phyloP scores from a whole-genome alignment of 2,329 filamentous ascomycete species.

The Fusarium armeniacum region DNA sequence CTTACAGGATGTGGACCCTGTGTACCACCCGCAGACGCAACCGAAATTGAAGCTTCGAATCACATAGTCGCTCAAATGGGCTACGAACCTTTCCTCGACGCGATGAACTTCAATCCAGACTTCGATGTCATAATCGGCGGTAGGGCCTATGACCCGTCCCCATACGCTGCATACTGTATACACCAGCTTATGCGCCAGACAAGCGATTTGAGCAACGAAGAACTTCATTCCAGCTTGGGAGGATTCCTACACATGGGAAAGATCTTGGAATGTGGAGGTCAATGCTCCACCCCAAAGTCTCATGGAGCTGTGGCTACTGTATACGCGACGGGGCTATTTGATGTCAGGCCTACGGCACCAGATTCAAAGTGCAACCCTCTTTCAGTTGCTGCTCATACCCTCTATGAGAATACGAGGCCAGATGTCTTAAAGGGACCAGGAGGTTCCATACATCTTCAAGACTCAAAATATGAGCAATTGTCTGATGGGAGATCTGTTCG shows the following conservation, averaged over 20 bases:
- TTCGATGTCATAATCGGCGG: conserved; percentile 65
- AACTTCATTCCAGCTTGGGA: conserved; percentile 46
- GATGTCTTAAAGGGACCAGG: conserved; percentile 66
- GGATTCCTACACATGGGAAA: conserved; percentile 66
- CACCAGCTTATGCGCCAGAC: conserved; percentile 33
- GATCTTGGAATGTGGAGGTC: conserved; percentile 66
- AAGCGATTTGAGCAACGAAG: background rate
- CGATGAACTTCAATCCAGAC: conserved; percentile 58
- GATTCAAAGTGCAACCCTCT: conserved; percentile 60
- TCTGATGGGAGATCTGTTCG: conserved; percentile 30
- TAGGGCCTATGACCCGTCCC: conserved; percentile 58
- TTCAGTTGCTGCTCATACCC: conserved; percentile 65
- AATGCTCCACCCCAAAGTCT: conserved; percentile 63
- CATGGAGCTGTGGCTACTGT: conserved; percentile 59
- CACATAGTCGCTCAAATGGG: conserved; percentile 63
- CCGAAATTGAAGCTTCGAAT: conserved; percentile 56
- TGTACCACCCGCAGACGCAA: conserved; percentile 57
- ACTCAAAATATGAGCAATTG: conserved; percentile 47
- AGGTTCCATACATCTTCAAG: conserved; percentile 59
- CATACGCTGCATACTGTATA: conserved; percentile 55
- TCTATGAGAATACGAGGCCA: conserved; percentile 68
- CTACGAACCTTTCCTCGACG: conserved; percentile 60
- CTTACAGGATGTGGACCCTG: conserved; percentile 57
- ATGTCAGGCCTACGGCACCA: conserved; percentile 60
- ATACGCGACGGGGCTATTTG: conserved; percentile 59